These are phyloP conservation scores for Saxophila tyrrhenica DNA, from an alignment of 495 filamentous ascomycete species.

Conservation along the genomic window DNA sequence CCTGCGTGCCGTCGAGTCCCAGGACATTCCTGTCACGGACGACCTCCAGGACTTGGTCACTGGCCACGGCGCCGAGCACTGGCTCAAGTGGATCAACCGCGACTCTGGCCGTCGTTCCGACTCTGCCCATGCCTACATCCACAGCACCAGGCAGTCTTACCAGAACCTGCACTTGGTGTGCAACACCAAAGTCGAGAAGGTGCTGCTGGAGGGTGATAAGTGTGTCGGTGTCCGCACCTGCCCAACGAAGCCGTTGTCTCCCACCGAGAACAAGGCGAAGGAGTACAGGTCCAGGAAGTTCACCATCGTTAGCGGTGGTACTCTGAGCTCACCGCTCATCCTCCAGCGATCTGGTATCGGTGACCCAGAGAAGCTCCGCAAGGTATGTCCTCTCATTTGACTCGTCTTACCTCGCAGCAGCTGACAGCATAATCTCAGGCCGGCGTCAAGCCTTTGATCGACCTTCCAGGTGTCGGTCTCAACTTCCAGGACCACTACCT, in stretches of 20 bases:
- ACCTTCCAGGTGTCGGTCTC: constrained; percentile 70
- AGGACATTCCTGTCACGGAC: constrained; percentile 53
- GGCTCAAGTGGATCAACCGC: constrained; percentile 34
- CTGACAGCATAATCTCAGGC: constrained; percentile 21
- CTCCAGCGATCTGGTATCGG: constrained; percentile 61
- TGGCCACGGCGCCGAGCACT: constrained; percentile 33
- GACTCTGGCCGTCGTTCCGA: constrained; percentile 59
- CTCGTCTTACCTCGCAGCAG: background rate
- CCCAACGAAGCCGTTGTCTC: constrained; percentile 36
- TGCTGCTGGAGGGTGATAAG: constrained; percentile 55
- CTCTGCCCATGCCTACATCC: constrained; percentile 47
- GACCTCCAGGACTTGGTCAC: constrained; percentile 32
- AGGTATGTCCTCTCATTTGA: constrained; percentile 3
- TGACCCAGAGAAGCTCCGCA: constrained; percentile 62
- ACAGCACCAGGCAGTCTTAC: constrained; percentile 33
- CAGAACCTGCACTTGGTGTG: constrained; percentile 58
- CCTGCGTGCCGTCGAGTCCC: constrained; percentile 63
- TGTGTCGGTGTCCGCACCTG: constrained; percentile 25
- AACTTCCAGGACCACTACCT: constrained; percentile 86
- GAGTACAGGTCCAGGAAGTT: constrained; percentile 58
- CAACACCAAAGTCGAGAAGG: constrained; percentile 67
- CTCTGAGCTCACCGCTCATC: constrained; percentile 66
- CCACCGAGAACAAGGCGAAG: constrained; percentile 22
- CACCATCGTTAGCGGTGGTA: constrained; percentile 67
- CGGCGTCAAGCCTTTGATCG: constrained; percentile 57